Evolutionary conservation across 371 early-diverging fungal genomes (phyloP).

Genomic region (Rhizopus delemar): DNA sequence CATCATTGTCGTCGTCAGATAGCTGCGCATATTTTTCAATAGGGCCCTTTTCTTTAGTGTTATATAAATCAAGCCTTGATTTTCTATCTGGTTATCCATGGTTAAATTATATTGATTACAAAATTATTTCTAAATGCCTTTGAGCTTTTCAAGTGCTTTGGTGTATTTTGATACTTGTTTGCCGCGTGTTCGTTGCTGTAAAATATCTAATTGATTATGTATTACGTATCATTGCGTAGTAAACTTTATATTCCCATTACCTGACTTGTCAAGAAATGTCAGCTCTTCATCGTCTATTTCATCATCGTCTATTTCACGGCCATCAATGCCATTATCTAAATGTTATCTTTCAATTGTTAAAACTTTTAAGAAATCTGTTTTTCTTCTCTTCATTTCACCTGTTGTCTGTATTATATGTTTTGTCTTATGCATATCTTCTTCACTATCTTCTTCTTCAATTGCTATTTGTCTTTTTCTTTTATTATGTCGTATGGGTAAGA

Average conservation of each 20-base stretch:
- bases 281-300: background rate
- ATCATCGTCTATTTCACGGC: background rate
- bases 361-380: no score
- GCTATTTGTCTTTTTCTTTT: conserved; percentile 8
- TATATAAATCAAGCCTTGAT: conserved; percentile 1
- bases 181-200: conserved; percentile 21
- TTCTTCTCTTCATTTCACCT: conserved; percentile 1
- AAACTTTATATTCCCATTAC: background rate
- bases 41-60: conserved; percentile 15
- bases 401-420: background rate
- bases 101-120: background rate
- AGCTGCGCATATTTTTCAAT: conserved; percentile 12
- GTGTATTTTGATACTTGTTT: conserved; percentile 16
- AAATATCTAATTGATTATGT: conserved; percentile 18
- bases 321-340: conserved; percentile 8
- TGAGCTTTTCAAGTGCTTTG: conserved; percentile 18
- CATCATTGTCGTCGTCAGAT: background rate
- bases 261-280: conserved; percentile 20
- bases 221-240: no score
- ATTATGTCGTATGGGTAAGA: background rate
- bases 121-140: conserved; percentile 10
- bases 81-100: conserved; percentile 16
- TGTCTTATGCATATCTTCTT: conserved; percentile 2
- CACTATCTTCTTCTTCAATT: background rate
- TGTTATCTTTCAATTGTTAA: background rate